Evolutionary conservation across 495 filamentous ascomycete genomes (phyloP), one percentile per base, ranked within the genome.

Genomic region (Talaromyces adpressus): DNA sequence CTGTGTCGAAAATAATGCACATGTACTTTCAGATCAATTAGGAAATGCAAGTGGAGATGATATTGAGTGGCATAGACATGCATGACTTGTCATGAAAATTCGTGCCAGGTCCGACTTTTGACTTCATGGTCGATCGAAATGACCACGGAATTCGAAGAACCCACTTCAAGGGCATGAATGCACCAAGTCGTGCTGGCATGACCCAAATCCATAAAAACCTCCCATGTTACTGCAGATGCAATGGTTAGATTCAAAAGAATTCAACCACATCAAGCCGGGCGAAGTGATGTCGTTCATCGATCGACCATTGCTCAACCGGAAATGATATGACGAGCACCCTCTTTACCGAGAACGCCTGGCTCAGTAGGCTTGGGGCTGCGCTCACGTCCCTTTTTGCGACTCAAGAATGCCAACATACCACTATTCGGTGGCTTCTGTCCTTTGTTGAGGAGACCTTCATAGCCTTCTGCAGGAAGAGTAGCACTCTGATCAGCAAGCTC

Each of bases 281-380:
- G 25, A 32, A 20, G 56, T 22, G n/a, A 27, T 58, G 36, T 32
- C 32, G 14, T 32, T 14, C 36, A 30, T 22, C 14, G 2, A 27
- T 32, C 18, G 20, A 25, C 11, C 41, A 61, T 18, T 29, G 39
- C 4, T 62, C 60, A 62, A n/a, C 58, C 41, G 67, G 75, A 76
- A 66, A 81, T 78, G 59, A 81, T 81, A 62, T 80, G 79, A 59
- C 94, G 82, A 20, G 94, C 92, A 6, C 94, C 94, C 70, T 98
- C 94, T 70, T 97, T 97, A 61, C 94, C 95, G 65, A 98, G 71
- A 54, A 98, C 93, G 57, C 94, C 94, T 18, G 91, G 81, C 71
- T 98, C 94, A 72, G 91, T 91, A 51, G 93, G 93, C 75, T 96
- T 97, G 8, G 94, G 94, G 70, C 93, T 97, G 70, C 89, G 85